Conservation (phyloP, 331 rosid genomes). For the Quercus tomentella region DNA sequence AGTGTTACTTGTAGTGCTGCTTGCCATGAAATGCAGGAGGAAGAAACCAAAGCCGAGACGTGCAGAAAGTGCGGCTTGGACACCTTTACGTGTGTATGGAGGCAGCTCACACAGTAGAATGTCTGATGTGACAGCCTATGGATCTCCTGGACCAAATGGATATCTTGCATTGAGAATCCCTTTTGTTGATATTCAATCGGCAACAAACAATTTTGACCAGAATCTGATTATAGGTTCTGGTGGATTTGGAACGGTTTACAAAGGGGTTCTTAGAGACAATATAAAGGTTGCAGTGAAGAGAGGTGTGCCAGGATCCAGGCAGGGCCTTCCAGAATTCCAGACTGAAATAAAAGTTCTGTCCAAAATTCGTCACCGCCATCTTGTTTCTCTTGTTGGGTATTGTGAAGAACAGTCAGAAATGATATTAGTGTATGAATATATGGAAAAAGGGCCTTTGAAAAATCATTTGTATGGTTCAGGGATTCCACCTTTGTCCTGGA, state of each 20-base stretch:
- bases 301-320: slow-evolving; percentile 94
- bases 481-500: slow-evolving; percentile 66
- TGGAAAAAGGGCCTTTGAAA: slow-evolving; percentile 86
- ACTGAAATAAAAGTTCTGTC: slow-evolving; percentile 81
- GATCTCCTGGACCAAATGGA: slow-evolving; percentile 76
- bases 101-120: slow-evolving; percentile 79
- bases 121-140: slow-evolving; percentile 61
- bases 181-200: slow-evolving; percentile 65
- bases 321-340: slow-evolving; percentile 99
- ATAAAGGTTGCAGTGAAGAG: slow-evolving; percentile 92
- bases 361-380: slow-evolving; percentile 89
- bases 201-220: slow-evolving; percentile 78
- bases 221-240: slow-evolving; percentile 81
- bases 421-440: slow-evolving; percentile 91
- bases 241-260: slow-evolving; percentile 92
- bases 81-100: slow-evolving; percentile 63
- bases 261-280: slow-evolving; percentile 69
- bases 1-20: slow-evolving; percentile 35
- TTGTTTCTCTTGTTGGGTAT: slow-evolving; percentile 87
- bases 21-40: slow-evolving; percentile 54
- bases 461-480: slow-evolving; percentile 70
- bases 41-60: slow-evolving; percentile 50
- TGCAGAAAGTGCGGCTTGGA: slow-evolving; percentile 83
- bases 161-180: slow-evolving; percentile 71
- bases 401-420: slow-evolving; percentile 96